These are phyloP conservation scores for Camillea tinctor DNA, from an alignment of 2,329 filamentous ascomycete species.

Conservation along the genomic window DNA sequence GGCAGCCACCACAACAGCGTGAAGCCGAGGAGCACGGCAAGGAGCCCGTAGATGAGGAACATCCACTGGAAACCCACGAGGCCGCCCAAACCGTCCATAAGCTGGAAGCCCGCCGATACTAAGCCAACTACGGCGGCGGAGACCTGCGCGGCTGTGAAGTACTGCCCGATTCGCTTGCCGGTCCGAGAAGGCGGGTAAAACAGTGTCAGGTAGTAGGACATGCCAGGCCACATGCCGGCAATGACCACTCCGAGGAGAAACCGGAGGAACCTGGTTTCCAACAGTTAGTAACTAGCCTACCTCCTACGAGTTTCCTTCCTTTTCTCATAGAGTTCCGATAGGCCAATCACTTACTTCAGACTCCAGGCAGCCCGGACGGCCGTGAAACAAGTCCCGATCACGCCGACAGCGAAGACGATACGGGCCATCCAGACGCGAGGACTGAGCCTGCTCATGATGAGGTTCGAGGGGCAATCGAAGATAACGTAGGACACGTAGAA, in stretches of 20 bases:
- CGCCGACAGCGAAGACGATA: slow-evolving; percentile 82
- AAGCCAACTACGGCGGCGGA: slow-evolving; percentile 87
- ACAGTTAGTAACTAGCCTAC: slow-evolving; percentile 11
- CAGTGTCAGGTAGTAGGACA: slow-evolving; percentile 88
- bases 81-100: slow-evolving; percentile 78
- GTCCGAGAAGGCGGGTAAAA: slow-evolving; percentile 88
- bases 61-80: slow-evolving; percentile 88
- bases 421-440: slow-evolving; percentile 90
- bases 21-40: slow-evolving; percentile 70
- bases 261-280: slow-evolving; percentile 60
- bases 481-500: slow-evolving; percentile 93
- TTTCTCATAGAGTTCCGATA: too few species aligned
- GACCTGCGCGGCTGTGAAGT: slow-evolving; percentile 85
- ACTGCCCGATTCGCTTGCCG: slow-evolving; percentile 84
- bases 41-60: slow-evolving; percentile 83
- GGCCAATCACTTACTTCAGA: slow-evolving; percentile 60
- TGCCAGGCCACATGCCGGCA: slow-evolving; percentile 92
- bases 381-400: slow-evolving; percentile 81
- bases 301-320: too few species aligned
- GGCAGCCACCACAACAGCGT: slow-evolving; percentile 86
- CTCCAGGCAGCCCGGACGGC: slow-evolving; percentile 82
- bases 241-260: slow-evolving; percentile 84
- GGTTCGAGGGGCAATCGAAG: slow-evolving; percentile 84
- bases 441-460: slow-evolving; percentile 82
- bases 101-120: slow-evolving; percentile 86